Conservation (phyloP, 805 yeast genomes). For the Yarrowia sp. region DNA sequence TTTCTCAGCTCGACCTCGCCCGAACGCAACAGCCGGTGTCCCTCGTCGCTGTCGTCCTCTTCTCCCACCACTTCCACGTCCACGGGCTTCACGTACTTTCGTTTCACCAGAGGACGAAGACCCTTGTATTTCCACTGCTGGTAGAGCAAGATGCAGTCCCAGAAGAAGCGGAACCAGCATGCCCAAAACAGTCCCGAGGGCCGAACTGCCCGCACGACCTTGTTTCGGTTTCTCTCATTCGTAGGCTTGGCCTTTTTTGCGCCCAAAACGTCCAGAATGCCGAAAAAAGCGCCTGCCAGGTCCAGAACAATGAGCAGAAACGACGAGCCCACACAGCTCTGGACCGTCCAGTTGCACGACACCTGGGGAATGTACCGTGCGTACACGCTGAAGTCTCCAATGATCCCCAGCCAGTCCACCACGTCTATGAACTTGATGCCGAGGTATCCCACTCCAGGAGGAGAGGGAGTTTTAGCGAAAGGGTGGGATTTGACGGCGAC, state of each 20-base stretch:
- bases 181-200: slow-evolving; percentile 37
- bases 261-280: slow-evolving; percentile 15
- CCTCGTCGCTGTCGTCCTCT: slow-evolving; percentile 28
- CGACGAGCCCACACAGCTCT: slow-evolving; percentile 22
- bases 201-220: slow-evolving; percentile 3
- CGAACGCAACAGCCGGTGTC: slow-evolving; percentile 9
- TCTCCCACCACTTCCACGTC: slow-evolving; percentile 18
- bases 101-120: slow-evolving; percentile 10
- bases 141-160: slow-evolving; percentile 20
- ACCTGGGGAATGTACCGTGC: slow-evolving; percentile 40
- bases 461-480: slow-evolving; percentile 19
- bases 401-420: slow-evolving; percentile 40
- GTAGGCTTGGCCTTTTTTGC: slow-evolving; percentile 20
- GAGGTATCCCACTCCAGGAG: slow-evolving; percentile 38
- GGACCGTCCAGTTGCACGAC: slow-evolving; percentile 39
- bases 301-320: slow-evolving; percentile 3
- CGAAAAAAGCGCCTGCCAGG: slow-evolving; percentile 16
- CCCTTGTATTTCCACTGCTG: slow-evolving; percentile 33
- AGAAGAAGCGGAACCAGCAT: slow-evolving; percentile 13
- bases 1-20: slow-evolving; percentile 14
- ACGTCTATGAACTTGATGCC: slow-evolving; percentile 41
- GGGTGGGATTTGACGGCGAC: slow-evolving; percentile 13
- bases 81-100: slow-evolving; percentile 25
- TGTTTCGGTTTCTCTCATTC: slow-evolving; percentile 8
- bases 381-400: slow-evolving; percentile 34